Evolutionary conservation across 2,329 filamentous ascomycete genomes (phyloP).

Genomic region (Phialocephala subalpina): DNA sequence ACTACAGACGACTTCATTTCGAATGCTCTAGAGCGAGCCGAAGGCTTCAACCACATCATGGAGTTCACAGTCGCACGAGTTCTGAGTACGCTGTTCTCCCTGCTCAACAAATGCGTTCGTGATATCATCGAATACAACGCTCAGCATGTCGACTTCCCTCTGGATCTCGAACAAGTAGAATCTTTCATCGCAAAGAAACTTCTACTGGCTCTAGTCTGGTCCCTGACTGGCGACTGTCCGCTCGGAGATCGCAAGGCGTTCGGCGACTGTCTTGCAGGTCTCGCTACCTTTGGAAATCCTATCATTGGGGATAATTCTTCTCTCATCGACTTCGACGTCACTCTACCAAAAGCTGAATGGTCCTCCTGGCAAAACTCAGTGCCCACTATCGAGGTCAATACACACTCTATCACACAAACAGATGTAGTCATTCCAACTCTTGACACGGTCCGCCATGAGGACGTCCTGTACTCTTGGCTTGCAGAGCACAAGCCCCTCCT

Average conservation of each 20-base stretch:
- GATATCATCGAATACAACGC: slow-evolving; percentile 96
- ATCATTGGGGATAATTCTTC: slow-evolving; percentile 80
- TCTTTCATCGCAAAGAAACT: slow-evolving; percentile 93
- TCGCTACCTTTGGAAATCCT: slow-evolving; percentile 88
- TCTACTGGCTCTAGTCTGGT: slow-evolving; percentile 92
- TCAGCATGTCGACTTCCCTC: slow-evolving; percentile 91
- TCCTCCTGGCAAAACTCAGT: slow-evolving; percentile 94
- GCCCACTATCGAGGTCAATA: slow-evolving; percentile 94
- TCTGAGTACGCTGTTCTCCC: slow-evolving; percentile 90
- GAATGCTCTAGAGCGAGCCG: slow-evolving; percentile 78
- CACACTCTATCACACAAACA: slow-evolving; percentile 96
- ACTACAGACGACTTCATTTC: slow-evolving; percentile 82
- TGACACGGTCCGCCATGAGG: slow-evolving; percentile 96
- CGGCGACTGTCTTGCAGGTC: slow-evolving; percentile 81
- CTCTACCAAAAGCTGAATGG: slow-evolving; percentile 89
- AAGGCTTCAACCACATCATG: slow-evolving; percentile 94
- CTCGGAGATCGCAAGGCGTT: slow-evolving; percentile 87
- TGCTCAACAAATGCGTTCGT: slow-evolving; percentile 92
- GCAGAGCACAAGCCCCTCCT: slow-evolving; percentile 97
- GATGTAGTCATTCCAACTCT: slow-evolving; percentile 98
- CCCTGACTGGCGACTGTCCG: slow-evolving; percentile 93
- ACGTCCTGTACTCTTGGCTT: slow-evolving; percentile 99
- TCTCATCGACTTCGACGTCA: slow-evolving; percentile 95
- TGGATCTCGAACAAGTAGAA: slow-evolving; percentile 90
- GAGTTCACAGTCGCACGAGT: slow-evolving; percentile 93